Base-by-base conservation (phyloP, 23 red algal genomes). In the Cyanidioschyzon merolae region DNA sequence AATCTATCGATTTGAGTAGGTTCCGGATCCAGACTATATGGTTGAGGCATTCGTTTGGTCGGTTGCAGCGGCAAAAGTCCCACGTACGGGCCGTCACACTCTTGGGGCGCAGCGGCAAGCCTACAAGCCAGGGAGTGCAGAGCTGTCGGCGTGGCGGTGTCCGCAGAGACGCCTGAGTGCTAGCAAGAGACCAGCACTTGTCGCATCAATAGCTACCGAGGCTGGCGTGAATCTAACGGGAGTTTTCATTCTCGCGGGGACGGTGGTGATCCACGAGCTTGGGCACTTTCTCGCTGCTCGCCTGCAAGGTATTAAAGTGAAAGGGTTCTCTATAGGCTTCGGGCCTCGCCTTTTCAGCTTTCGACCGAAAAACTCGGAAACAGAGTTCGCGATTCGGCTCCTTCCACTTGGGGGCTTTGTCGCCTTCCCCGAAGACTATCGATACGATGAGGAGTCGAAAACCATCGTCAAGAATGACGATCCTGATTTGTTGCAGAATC, bases 321-420 rank as follows among this genome's bases (percentile, higher is more conserved):
- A 90, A 59, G 86, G 84, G 29, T 96, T 96, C 80, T 96, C 92
- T 41, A 83, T 96, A 58, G 92, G 92, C 30, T 96, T 96, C 57
- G 92, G 92, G 26, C 92, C 92, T 37, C 37, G 67, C 27, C 58
- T 96, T 2, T 80, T 79, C 45, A 58, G 68, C 16, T 88, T 85
- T 40, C 84, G 63, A 58, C 92, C 92, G 12, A 24, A 34, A 36
- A 36, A 54, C 31, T 88, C 82, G 18, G 84, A 90, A 68, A 91
- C 88, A 0, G 79, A 96, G 76, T 96, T 96, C 59, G 86, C 88
- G 24, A 40, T 96, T 24, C 84, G 92, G 17, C 30, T 89, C 25
- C 79, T 96, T 21, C 92, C 92, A 38, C 57, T 96, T 39, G 92
- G 92, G 16, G 92, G 92, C 39, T 96, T 77, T 59, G 92, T 96